phyloP scores from a whole-genome alignment of 345 rosid genomes.

The Rubroshorea leprosula region DNA sequence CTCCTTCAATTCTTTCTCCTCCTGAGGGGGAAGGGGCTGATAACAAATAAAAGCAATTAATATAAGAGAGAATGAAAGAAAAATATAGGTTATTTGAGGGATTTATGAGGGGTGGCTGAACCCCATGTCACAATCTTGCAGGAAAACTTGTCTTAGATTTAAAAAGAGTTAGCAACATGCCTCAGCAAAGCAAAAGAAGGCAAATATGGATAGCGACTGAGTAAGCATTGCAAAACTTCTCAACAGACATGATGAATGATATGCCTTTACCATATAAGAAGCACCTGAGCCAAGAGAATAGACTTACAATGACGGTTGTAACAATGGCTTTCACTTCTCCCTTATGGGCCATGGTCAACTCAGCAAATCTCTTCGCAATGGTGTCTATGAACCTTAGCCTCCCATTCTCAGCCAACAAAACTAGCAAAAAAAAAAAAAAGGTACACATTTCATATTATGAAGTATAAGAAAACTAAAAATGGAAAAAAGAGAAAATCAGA shows the following conservation, averaged over 20 bases:
- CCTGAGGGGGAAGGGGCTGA: slow-evolving; percentile 81
- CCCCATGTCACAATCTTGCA: not conserved
- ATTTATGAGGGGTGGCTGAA: not conserved
- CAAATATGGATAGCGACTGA: not conserved
- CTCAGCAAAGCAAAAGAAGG: no score
- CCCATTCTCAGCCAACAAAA: slow-evolving; percentile 72
- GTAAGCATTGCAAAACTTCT: not conserved
- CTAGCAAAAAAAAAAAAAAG: slow-evolving; percentile 25
- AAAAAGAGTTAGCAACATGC: not conserved
- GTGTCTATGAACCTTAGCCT: slow-evolving; percentile 58
- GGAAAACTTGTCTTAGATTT: not conserved
- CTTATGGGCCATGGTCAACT: slow-evolving; percentile 78
- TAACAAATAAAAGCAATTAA: slow-evolving; percentile 8
- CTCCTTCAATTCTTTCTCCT: slow-evolving; percentile 82
- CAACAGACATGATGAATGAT: not conserved
- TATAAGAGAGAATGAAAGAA: not conserved
- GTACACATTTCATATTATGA: no score
- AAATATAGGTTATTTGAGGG: no score
- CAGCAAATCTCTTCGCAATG: slow-evolving; percentile 57
- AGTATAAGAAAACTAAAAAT: no score
- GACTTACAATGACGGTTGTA: slow-evolving; percentile 78
- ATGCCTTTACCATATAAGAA: not conserved
- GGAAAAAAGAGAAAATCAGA: no score
- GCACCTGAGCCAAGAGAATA: not conserved
- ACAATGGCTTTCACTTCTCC: slow-evolving; percentile 78